phyloP scores from a whole-genome alignment of 83 land plant species.

The Thuja plicata region DNA sequence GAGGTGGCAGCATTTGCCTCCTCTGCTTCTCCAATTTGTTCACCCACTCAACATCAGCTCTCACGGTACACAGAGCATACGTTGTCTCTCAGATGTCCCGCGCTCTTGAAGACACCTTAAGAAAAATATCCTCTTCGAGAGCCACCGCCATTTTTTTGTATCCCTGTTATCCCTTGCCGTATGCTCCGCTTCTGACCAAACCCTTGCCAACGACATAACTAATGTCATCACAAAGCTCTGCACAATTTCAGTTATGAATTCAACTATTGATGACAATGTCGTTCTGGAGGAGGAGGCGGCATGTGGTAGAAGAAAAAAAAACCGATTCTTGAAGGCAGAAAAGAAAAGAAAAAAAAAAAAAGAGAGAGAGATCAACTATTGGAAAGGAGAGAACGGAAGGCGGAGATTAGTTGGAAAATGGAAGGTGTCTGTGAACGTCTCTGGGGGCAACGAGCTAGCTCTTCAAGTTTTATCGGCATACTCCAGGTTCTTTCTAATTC shows the following conservation, averaged over 20 bases:
- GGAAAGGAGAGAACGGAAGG: no score
- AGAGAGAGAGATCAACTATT: no score
- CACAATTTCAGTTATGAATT: background rate
- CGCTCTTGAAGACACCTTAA: slow-evolving; percentile 29
- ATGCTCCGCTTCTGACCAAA: slow-evolving; percentile 31
- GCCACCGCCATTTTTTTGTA: slow-evolving; percentile 43
- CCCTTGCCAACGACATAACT: slow-evolving; percentile 34
- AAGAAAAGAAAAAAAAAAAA: no score
- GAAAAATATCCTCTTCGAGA: slow-evolving; percentile 16
- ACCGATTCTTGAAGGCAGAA: no score
- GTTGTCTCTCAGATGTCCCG: slow-evolving; percentile 60
- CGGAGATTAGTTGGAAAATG: no score
- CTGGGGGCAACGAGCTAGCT: no score
- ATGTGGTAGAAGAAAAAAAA: no score
- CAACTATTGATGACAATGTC: background rate
- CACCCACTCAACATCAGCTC: slow-evolving; percentile 31
- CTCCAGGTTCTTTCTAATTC: no score
- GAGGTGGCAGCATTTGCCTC: slow-evolving; percentile 54
- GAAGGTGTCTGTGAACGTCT: no score
- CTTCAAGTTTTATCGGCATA: no score
- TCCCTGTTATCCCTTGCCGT: slow-evolving; percentile 48
- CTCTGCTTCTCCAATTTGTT: slow-evolving; percentile 53
- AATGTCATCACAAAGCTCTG: slow-evolving; percentile 35
- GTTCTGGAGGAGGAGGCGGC: no score
- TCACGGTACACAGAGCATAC: slow-evolving; percentile 52